These are phyloP conservation scores for Caloboletus inedulis DNA, from an alignment of 1,284 basidiomycete genomes.

Conservation along the genomic window DNA sequence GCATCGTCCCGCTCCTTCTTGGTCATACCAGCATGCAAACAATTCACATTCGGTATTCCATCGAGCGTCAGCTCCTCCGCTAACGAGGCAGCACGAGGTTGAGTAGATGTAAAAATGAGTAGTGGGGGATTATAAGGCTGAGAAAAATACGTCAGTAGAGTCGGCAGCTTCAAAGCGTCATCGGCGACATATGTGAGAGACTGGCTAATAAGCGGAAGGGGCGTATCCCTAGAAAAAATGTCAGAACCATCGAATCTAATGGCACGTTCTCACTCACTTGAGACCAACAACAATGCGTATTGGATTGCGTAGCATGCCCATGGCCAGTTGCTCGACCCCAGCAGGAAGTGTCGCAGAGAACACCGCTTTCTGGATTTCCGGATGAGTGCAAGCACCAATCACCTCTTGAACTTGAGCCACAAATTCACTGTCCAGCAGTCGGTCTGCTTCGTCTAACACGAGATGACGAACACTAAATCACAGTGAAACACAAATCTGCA, in stretches of 20 bases:
- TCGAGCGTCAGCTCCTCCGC: constrained; percentile 84
- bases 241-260: constrained; percentile 4
- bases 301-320: constrained; percentile 79
- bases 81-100: constrained; percentile 87
- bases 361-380: constrained; percentile 79
- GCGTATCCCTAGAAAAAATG: constrained; percentile 74
- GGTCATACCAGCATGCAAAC: constrained; percentile 87
- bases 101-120: constrained; percentile 91
- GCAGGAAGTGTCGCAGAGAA: constrained; percentile 95
- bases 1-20: constrained; percentile 86
- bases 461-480: constrained; percentile 71
- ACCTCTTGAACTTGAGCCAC: constrained; percentile 88
- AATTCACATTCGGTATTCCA: constrained; percentile 85
- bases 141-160: constrained; percentile 73
- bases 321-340: constrained; percentile 82
- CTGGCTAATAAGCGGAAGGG: constrained; percentile 78
- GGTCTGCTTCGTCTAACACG: constrained; percentile 88
- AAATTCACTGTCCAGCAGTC: constrained; percentile 88
- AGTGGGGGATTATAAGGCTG: constrained; percentile 90
- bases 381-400: constrained; percentile 75
- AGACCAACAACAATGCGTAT: constrained; percentile 91
- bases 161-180: constrained; percentile 90
- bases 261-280: constrained; percentile 53
- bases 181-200: constrained; percentile 88
- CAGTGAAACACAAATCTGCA: constrained; percentile 3